Evolutionary conservation across 306 rosid genomes (phyloP), one percentile per base, ranked within the genome.

Genomic region (Dryas alaskensis): DNA sequence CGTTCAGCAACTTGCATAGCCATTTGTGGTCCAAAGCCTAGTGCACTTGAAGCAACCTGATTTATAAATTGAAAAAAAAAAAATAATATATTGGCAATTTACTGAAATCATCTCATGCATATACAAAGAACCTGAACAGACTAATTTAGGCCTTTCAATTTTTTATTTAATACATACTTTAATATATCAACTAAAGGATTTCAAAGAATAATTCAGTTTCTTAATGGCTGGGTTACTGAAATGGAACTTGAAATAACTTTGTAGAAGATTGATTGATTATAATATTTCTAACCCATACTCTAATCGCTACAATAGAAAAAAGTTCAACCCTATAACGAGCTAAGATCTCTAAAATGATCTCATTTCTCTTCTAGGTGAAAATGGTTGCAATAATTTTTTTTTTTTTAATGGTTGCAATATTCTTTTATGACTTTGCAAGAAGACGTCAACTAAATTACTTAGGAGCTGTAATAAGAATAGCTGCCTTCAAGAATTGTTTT

Each of bases 1-100:
- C 98, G 92, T 64, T 93, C 98, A 63, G 98, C 98, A 72, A 91
- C 71, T 78, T 93, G 98, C 98, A 93, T 93, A 22, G 97, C 93
- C 83, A 84, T 79, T 74, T 93, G 98, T 73, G 98, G 98, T 73
- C 98, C 97, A 84, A 85, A 88, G 77, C 98, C 97, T 62, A 93
- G 84, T 74, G 96, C 93, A 78, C 97, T 93, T 79, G 98, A 93
- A 80, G 98, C 97, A 78, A 93, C 87, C 98, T 93, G 86, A 76
- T 82, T 68, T 8, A 27, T 55, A 63, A 55, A 48, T 53, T 51
- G n/a, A 37, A 53, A 27, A 22, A 65, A 61, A 65, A 78, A 65
- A 61, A 65, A 78, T 31, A 31, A 31, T 31, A 31, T 31, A 31
- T 7, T 7, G 3, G 73, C 46, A 70, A 71, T 6, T 60, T 6